Conservation (phyloP, 106 monocot species). For the Gastrodia elata region DNA sequence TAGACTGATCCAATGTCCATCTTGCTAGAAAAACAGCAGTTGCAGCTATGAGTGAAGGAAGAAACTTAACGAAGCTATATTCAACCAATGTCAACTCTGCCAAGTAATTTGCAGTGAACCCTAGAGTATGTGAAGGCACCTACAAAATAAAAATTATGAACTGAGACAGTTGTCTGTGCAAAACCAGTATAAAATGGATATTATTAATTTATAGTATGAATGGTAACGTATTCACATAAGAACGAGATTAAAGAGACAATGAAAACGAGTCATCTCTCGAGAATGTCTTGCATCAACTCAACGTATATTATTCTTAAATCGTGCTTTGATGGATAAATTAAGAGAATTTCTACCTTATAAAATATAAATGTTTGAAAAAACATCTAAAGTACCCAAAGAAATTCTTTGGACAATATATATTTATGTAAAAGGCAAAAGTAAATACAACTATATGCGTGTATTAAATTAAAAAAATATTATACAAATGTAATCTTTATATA, state of each 20-base stretch:
- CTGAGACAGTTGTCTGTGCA: neutral
- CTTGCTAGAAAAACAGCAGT: slow-evolving; percentile 78
- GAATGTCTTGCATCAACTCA: neutral
- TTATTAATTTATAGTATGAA: no score
- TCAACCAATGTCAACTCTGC: slow-evolving; percentile 73
- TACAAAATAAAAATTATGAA: slow-evolving; percentile 8
- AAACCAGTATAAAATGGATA: neutral
- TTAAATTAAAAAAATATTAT: no score
- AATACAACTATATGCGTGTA: no score
- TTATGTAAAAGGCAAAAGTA: no score
- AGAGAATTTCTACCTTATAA: no score
- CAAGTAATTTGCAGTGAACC: slow-evolving; percentile 34
- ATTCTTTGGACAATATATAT: no score
- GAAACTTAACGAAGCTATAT: slow-evolving; percentile 68
- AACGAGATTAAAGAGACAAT: neutral
- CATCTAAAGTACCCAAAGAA: no score
- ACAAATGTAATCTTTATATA: no score
- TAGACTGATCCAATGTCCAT: slow-evolving; percentile 88
- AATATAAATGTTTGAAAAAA: no score
- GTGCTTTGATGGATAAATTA: no score
- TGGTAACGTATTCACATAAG: neutral
- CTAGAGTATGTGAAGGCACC: slow-evolving; percentile 42
- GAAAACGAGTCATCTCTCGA: neutral
- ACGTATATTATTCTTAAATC: no score
- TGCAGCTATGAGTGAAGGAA: slow-evolving; percentile 72